phyloP scores from a whole-genome alignment of 2,329 filamentous ascomycete species.

The Seiridium cupressi region DNA sequence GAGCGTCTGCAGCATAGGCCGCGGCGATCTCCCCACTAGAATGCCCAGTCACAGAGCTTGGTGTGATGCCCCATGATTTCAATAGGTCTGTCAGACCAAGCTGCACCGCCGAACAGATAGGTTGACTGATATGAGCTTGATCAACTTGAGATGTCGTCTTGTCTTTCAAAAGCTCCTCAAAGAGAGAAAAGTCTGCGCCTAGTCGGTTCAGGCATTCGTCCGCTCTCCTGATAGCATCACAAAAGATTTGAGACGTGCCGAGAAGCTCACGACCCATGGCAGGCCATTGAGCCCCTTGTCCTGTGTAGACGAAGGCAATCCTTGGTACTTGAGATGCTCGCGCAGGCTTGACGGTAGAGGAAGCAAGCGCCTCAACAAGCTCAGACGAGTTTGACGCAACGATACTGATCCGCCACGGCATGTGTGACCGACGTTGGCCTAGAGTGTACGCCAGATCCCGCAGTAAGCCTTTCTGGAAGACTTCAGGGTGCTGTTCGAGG shows the following conservation, averaged over 20 bases:
- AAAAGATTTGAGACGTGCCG: constrained; percentile 15
- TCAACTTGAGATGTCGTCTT: constrained; percentile 19
- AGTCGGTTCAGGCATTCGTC: constrained; percentile 14
- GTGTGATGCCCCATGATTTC: constrained; percentile 23
- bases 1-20: constrained; percentile 25
- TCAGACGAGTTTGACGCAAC: constrained; percentile 16
- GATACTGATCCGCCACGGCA: constrained; percentile 21
- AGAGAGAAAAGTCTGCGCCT: constrained; percentile 20
- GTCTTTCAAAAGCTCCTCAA: constrained; percentile 16
- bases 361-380: constrained; percentile 20
- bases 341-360: constrained; percentile 17
- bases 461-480: constrained; percentile 21
- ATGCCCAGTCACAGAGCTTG: constrained; percentile 25
- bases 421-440: constrained; percentile 23
- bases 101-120: constrained; percentile 39
- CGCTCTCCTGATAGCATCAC: constrained; percentile 13
- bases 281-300: constrained; percentile 33
- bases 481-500: constrained; percentile 18
- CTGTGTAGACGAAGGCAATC: constrained; percentile 31
- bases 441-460: constrained; percentile 29
- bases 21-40: constrained; percentile 22
- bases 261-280: constrained; percentile 31
- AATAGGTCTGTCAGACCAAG: constrained; percentile 38
- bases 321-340: constrained; percentile 18
- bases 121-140: constrained; percentile 28